Percentiles rank a stretch among this genome's conserved stretches.
Evolutionary conservation across 805 yeast genomes (phyloP).

Genomic region (Kazachstania taianensis): DNA sequence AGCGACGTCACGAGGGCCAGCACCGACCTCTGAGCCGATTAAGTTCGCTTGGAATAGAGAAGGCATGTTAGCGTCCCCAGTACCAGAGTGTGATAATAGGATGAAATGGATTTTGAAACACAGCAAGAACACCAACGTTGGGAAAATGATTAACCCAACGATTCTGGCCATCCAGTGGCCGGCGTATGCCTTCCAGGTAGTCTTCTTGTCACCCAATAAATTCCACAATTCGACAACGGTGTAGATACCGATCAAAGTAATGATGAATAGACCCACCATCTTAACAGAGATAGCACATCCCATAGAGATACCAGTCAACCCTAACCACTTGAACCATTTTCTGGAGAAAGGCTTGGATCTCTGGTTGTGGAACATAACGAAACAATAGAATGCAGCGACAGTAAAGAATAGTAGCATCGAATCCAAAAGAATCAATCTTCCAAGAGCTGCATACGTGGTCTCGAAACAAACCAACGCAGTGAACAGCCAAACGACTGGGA

Average conservation of each 20-base stretch:
- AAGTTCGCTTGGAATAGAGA: slow-evolving; percentile 75
- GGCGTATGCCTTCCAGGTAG: slow-evolving; percentile 40
- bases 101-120: slow-evolving; percentile 73
- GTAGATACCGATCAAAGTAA: slow-evolving; percentile 79
- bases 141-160: slow-evolving; percentile 51
- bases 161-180: slow-evolving; percentile 61
- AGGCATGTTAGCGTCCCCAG: slow-evolving; percentile 74
- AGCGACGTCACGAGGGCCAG: slow-evolving; percentile 64
- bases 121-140: slow-evolving; percentile 50
- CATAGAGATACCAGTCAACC: slow-evolving; percentile 71
- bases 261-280: slow-evolving; percentile 93
- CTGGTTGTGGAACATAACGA: slow-evolving; percentile 44
- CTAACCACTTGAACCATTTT: slow-evolving; percentile 93
- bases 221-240: slow-evolving; percentile 83
- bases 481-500: slow-evolving; percentile 48
- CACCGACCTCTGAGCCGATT: slow-evolving; percentile 52
- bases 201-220: slow-evolving; percentile 57
- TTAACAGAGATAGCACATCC: slow-evolving; percentile 91
- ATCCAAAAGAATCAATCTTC: slow-evolving; percentile 67
- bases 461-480: slow-evolving; percentile 58
- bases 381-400: slow-evolving; percentile 52
- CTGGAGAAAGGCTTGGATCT: slow-evolving; percentile 45
- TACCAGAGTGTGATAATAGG: slow-evolving; percentile 64
- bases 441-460: slow-evolving; percentile 56
- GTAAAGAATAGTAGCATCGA: slow-evolving; percentile 72